Conservation (phyloP, 345 rosid species). For the Schrenkiella parvula region DNA sequence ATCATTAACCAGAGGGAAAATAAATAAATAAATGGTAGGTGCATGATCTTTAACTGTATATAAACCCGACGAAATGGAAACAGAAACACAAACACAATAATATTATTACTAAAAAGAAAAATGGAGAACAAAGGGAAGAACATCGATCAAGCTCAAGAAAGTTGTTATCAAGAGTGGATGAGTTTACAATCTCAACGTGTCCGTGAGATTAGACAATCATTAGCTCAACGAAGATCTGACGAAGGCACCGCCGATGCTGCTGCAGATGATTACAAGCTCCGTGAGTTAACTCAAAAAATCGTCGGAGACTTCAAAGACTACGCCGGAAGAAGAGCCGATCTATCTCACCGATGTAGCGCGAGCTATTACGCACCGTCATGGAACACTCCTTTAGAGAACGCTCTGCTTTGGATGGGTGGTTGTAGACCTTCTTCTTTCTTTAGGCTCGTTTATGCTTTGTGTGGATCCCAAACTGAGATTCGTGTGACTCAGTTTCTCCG, state of each 20-base stretch:
- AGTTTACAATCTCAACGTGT: slow-evolving; percentile 15
- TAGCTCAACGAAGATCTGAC: slow-evolving; percentile 4
- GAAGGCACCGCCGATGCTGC: background rate
- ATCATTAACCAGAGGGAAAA: background rate
- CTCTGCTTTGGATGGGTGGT: slow-evolving; percentile 46
- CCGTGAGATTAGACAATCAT: slow-evolving; percentile 9
- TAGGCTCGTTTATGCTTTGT: slow-evolving; percentile 37
- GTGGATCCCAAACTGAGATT: slow-evolving; percentile 35
- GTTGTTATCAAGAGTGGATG: slow-evolving; percentile 24
- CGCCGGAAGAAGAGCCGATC: slow-evolving; percentile 10
- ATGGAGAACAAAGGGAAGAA: slow-evolving; percentile 14
- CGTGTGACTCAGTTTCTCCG: slow-evolving; percentile 18
- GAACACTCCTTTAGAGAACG: slow-evolving; percentile 46
- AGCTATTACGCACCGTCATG: slow-evolving; percentile 39
- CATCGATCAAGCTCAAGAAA: slow-evolving; percentile 25
- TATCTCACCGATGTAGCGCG: slow-evolving; percentile 19
- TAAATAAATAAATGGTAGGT: background rate
- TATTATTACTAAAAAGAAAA: background rate
- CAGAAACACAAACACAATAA: background rate
- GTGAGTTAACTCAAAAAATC: slow-evolving; percentile 13
- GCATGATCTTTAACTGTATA: background rate
- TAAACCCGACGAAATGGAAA: slow-evolving; percentile 9
- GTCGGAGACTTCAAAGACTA: slow-evolving; percentile 21
- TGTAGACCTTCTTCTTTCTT: slow-evolving; percentile 47
- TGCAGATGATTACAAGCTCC: slow-evolving; percentile 4